Base-by-base conservation (phyloP, 768 basidiomycete species). In the Mycena haematopus region DNA sequence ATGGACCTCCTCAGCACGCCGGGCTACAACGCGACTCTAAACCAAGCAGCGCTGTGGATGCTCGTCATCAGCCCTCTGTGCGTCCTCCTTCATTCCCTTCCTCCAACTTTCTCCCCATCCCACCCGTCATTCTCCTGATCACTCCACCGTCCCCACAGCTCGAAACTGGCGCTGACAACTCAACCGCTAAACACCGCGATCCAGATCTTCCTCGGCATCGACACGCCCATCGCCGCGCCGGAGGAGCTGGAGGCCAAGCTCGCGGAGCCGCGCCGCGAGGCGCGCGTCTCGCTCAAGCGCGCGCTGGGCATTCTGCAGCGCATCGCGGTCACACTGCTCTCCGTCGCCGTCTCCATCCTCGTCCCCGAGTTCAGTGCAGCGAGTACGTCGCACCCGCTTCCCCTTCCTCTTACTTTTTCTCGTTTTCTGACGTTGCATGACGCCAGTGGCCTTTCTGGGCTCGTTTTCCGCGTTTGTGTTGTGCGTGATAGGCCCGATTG, bases 181-280 rank as follows among this genome's bases (percentile, higher is more conserved):
- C 82, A 93, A 72, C 95, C 93, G 86, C 84, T 98, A 38, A 94
- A 91, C 72, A 77, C 92, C 53, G 95, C 93, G 0, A 77, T 98
- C 56, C 95, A 96, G 72, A 84, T 87, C 63, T 75, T 93, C 44
- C 76, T 96, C 33, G 90, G 89, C 25, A 79, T 93, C 66, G 89
- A 91, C 62, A 68, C 65, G 4, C 77, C 75, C 27, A 65, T 72
- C 19, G 64, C 68, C n/a, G 69, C 75, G 15, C 76, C 80, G 13
- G 78, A 80, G 69, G 78, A 79, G 25, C 71, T 81, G 46, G 76
- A 70, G 21, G 68, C 69, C 24, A 80, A 78, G 71, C 71, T 74
- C 11, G 70, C 75, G 51, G 76, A 69, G 35, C 67, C 57, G 15
- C 47, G 35, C 5, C 42, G 21, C 5, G 61, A 49, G 15, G 40